Evolutionary conservation across 495 filamentous ascomycete genomes (phyloP).

Genomic region (Annulohypoxylon bovei): DNA sequence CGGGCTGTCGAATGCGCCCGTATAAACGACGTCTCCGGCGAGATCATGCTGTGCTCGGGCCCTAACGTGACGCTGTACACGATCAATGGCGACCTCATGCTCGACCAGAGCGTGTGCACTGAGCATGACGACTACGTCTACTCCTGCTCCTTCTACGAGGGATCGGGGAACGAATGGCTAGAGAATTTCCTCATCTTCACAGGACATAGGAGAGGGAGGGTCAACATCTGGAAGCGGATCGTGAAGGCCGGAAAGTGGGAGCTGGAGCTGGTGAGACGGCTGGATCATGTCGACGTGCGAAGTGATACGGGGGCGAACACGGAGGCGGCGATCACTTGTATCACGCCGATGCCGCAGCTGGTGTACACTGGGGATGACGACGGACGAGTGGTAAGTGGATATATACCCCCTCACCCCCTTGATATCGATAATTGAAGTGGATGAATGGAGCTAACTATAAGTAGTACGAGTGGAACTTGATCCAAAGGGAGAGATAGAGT

Average conservation of each 20-base stretch:
- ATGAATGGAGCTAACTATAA: conserved; percentile 31
- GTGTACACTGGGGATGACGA: conserved; percentile 95
- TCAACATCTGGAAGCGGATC: conserved; percentile 74
- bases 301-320: conserved; percentile 79
- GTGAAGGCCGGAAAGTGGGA: conserved; percentile 59
- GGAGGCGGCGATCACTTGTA: conserved; percentile 85
- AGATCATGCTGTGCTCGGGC: conserved; percentile 84
- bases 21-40: conserved; percentile 89
- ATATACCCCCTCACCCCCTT: conserved; percentile 1
- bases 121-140: conserved; percentile 76
- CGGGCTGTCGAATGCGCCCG: conserved; percentile 72
- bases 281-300: conserved; percentile 82
- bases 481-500: conserved; percentile 68
- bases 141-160: conserved; percentile 93
- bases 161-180: conserved; percentile 89
- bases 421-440: not conserved
- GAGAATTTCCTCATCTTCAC: conserved; percentile 89
- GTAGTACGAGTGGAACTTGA: conserved; percentile 89
- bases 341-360: conserved; percentile 81
- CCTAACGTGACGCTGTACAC: conserved; percentile 81
- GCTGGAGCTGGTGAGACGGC: conserved; percentile 70
- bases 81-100: conserved; percentile 82
- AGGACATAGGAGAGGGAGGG: conserved; percentile 83
- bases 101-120: conserved; percentile 81
- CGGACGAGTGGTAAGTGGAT: conserved; percentile 72